Evolutionary conservation across 2,329 filamentous ascomycete species (phyloP), one percentile per base, ranked within the genome.

Genomic region (Ciborinia camelliae): DNA sequence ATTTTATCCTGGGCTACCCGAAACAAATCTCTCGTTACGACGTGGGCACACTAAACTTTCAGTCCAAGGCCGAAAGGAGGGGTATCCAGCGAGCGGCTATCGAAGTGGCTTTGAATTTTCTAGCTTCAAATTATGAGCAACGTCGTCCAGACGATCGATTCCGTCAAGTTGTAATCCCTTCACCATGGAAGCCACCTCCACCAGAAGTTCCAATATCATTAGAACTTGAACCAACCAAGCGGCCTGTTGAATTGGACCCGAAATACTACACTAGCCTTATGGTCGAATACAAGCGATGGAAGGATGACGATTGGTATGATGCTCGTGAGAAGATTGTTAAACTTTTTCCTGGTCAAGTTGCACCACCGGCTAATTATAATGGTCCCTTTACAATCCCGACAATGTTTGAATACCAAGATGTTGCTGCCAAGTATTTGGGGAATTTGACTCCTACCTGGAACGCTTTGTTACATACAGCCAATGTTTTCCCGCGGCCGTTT

Each of bases 51-150:
- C 23, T 68, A 28, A 68, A 74, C 32, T 73, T 70, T 54, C 69
- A 54, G n/a, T 39, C 59, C 1, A 73, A 70, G 53, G 72, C 73
- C 15, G 68, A 74, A 60, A 62, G 69, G 54, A 58, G 73, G 45
- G 73, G 73, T 10, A 69, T 73, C 12, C 65, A 70, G 54, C 57
- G 72, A 65, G 73, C 71, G 14, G 69, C 71, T 20, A 70, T 73
- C 51, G 69, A 74, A 57, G 62, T 73, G 15, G 66, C 62, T 3
- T 62, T 74, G 18, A 73, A 74, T 30, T 59, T 71, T 2, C 41
- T 74, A 8, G 70, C 69, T 6, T 68, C 68, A 1, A 74, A 73
- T 58, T 65, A 71, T 35, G 73, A 74, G 50, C 73, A 74, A 51
- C 70, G 71, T 53, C 68, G 73, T 10, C 71, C 71, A 9, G 48